A percentile compares a stretch with the other conserved stretches of the same genome.
Conservation (phyloP, 2,329 filamentous ascomycete species). For the Claviceps pazoutovae region DNA sequence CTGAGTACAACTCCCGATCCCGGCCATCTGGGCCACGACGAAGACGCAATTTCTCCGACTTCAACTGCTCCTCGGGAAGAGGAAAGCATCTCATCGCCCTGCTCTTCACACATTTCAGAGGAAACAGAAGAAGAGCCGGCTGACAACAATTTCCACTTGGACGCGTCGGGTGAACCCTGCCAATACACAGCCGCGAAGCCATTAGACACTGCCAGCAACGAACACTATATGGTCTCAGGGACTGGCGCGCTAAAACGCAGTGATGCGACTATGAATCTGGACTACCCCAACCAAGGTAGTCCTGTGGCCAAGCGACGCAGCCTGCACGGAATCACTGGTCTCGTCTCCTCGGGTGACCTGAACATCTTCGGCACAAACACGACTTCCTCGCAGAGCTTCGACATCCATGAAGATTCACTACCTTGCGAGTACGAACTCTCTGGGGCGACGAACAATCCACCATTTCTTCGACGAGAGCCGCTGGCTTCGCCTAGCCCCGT, state of each 20-base stretch:
- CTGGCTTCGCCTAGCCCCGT: constrained; percentile 32
- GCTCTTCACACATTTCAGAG: constrained; percentile 17
- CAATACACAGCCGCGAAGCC: constrained; percentile 37
- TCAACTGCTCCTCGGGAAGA: constrained; percentile 21
- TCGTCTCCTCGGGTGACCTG: constrained; percentile 43
- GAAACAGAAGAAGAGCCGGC: constrained; percentile 36
- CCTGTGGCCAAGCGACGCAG: constrained; percentile 86
- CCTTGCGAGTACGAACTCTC: constrained; percentile 40
- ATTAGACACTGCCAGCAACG: constrained; percentile 27
- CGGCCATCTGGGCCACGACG: constrained; percentile 46
- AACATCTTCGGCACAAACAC: constrained; percentile 59
- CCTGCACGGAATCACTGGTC: constrained; percentile 58
- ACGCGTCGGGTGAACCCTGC: constrained; percentile 36
- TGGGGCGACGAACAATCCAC: constrained; percentile 13
- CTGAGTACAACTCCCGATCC: constrained; percentile 57
- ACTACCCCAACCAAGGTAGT: constrained; percentile 63
- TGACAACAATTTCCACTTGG: constrained; percentile 43
- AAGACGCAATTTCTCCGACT: constrained; percentile 24
- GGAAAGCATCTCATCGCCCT: constrained; percentile 28
- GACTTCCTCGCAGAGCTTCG: constrained; percentile 30
- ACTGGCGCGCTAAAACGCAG: constrained; percentile 84
- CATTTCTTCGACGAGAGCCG: constrained; percentile 21
- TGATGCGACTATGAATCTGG: constrained; percentile 78
- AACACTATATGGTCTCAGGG: constrained; percentile 18
- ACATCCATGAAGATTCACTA: constrained; percentile 34